Percentiles rank a stretch among this genome's conserved stretches.
phyloP scores from a whole-genome alignment of 306 rosid genomes.

The Gastrolobium villosum region DNA sequence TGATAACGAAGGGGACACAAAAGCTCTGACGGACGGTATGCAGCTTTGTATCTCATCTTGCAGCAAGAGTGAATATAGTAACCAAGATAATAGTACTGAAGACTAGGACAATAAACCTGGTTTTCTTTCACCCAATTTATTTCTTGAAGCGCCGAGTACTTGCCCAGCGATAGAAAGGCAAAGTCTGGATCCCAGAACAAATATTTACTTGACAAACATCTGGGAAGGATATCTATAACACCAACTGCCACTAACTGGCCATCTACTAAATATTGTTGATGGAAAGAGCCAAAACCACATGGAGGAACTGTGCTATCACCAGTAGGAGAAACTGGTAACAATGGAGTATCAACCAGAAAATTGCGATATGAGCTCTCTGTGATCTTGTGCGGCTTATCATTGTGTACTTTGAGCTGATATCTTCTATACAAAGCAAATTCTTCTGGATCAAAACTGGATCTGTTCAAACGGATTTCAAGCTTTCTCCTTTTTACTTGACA shows the following conservation, averaged over 20 bases:
- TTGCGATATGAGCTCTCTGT: conserved; percentile 75
- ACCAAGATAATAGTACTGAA: conserved; percentile 94
- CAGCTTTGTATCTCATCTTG: conserved; percentile 98
- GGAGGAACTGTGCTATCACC: conserved; percentile 83
- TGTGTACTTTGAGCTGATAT: conserved; percentile 85
- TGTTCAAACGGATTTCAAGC: conserved; percentile 80
- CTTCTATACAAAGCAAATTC: conserved; percentile 77
- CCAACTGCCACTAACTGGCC: conserved; percentile 94
- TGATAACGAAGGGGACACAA: conserved; percentile 90
- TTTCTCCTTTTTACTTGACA: conserved; percentile 58
- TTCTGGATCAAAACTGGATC: conserved; percentile 82
- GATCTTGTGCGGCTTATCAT: conserved; percentile 73
- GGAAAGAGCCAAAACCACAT: conserved; percentile 98
- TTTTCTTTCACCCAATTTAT: conserved; percentile 91
- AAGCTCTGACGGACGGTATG: conserved; percentile 88
- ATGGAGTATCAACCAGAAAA: conserved; percentile 91
- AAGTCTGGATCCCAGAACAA: conserved; percentile 98
- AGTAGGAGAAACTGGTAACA: conserved; percentile 68
- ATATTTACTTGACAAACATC: conserved; percentile 93
- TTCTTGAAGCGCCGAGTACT: conserved; percentile 93
- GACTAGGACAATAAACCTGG: conserved; percentile 76
- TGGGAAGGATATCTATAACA: conserved; percentile 94
- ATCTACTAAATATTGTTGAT: conserved; percentile 89
- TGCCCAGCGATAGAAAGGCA: conserved; percentile 93
- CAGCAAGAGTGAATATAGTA: conserved; percentile 91